These are phyloP conservation scores for Oenanthe sinensis DNA, from an alignment of 129 eudicot genomes.

Conservation along the genomic window DNA sequence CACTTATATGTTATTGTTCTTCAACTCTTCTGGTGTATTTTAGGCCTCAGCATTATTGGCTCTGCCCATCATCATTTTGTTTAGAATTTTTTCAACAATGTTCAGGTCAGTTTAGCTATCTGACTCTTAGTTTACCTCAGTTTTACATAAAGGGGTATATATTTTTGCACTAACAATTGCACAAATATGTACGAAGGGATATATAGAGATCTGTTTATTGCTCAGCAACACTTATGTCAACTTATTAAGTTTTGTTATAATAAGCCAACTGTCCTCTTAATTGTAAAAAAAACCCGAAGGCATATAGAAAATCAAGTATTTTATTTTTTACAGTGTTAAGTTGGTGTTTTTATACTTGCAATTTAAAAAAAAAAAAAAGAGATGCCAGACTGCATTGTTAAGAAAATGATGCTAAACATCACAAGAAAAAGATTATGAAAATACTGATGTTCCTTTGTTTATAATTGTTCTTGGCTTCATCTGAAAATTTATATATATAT, in stretches of 20 bases:
- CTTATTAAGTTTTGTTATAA: no score
- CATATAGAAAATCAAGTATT: no score
- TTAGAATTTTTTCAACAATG: constrained; percentile 38
- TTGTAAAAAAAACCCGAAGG: background rate
- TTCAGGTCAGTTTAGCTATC: constrained; percentile 49
- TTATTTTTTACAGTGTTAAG: no score
- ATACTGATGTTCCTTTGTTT: background rate
- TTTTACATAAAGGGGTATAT: no score
- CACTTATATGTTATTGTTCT: background rate
- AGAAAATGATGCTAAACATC: background rate
- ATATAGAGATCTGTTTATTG: background rate
- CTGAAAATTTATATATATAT: background rate
- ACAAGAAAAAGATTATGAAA: background rate
- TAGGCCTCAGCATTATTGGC: constrained; percentile 89
- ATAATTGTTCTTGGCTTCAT: background rate
- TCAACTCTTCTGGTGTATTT: background rate
- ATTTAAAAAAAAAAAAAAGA: background rate
- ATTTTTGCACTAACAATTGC: background rate
- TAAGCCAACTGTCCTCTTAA: background rate
- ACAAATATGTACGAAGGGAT: background rate
- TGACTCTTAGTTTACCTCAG: background rate
- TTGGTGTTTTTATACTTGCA: background rate
- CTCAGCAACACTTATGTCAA: background rate
- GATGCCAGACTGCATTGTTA: background rate
- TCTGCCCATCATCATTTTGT: constrained; percentile 57